phyloP scores from a whole-genome alignment of 176 grass and related monocot species.

The Dactylis glomerata region DNA sequence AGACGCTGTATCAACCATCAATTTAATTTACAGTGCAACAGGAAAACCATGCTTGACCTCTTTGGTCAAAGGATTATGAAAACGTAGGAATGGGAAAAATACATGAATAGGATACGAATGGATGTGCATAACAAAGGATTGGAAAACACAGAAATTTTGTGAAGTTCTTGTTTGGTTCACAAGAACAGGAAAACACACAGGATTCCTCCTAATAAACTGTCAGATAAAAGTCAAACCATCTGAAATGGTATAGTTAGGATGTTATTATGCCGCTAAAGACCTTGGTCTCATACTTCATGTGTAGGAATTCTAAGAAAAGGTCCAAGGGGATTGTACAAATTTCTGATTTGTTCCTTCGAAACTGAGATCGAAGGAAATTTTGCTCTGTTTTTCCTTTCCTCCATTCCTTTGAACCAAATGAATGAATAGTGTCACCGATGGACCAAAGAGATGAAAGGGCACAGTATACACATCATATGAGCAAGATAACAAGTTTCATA shows the following conservation, averaged over 20 bases:
- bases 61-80: neutral
- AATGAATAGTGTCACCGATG: too few relatives aligned
- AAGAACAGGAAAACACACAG: neutral
- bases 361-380: neutral
- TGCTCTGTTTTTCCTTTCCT: too few relatives aligned
- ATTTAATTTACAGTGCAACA: neutral
- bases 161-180: neutral
- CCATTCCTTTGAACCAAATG: too few relatives aligned
- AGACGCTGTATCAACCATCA: neutral
- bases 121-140: neutral
- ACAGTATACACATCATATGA: neutral
- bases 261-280: neutral
- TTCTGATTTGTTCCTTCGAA: neutral
- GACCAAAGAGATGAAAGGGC: neutral
- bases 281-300: neutral
- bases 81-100: neutral
- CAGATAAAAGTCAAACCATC: neutral
- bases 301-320: neutral
- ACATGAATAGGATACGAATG: neutral
- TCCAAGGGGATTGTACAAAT: neutral
- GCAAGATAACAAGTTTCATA: neutral
- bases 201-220: neutral
- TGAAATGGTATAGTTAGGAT: neutral
- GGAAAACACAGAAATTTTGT: neutral
- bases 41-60: neutral